Evolutionary conservation across 2,329 filamentous ascomycete species (phyloP).

Genomic region (Microcyclosporella mali): DNA sequence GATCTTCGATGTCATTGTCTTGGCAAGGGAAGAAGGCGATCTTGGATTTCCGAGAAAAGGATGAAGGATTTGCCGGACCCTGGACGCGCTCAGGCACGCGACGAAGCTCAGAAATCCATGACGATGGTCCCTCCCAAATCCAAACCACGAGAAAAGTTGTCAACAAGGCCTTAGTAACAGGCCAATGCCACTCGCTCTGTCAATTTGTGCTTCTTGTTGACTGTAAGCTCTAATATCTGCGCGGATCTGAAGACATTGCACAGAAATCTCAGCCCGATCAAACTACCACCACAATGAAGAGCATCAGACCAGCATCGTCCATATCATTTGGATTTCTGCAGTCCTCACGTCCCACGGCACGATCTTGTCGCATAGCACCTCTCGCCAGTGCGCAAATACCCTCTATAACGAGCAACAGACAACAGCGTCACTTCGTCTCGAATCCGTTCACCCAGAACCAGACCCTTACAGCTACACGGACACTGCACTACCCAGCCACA

Average conservation of each 20-base stretch:
- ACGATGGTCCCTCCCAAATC: too few relatives aligned
- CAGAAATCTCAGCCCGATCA: background rate
- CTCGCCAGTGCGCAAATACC: conserved; percentile 9
- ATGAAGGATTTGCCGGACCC: too few relatives aligned
- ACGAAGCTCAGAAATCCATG: background rate
- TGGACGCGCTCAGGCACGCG: background rate
- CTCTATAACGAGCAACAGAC: conserved; percentile 12
- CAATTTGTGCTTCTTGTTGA: background rate
- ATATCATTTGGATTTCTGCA: conserved; percentile 19
- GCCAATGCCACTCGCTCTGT: background rate
- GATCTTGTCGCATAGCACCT: conserved; percentile 12
- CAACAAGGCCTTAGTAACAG: background rate
- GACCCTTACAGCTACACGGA: conserved; percentile 65
- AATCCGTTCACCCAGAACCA: conserved; percentile 56
- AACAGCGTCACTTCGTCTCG: conserved; percentile 38
- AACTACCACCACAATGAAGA: conserved; percentile 21
- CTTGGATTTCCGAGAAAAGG: conserved; percentile 3
- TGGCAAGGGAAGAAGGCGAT: conserved; percentile 11
- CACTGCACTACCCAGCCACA: conserved; percentile 64
- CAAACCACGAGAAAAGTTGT: background rate
- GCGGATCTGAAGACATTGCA: background rate
- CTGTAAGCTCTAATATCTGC: too few relatives aligned
- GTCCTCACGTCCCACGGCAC: conserved; percentile 8
- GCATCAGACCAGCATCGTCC: conserved; percentile 15
- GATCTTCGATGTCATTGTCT: conserved; percentile 13